Conservation (phyloP, 176 grass and related monocot genomes). For the Ensete glaucum region DNA sequence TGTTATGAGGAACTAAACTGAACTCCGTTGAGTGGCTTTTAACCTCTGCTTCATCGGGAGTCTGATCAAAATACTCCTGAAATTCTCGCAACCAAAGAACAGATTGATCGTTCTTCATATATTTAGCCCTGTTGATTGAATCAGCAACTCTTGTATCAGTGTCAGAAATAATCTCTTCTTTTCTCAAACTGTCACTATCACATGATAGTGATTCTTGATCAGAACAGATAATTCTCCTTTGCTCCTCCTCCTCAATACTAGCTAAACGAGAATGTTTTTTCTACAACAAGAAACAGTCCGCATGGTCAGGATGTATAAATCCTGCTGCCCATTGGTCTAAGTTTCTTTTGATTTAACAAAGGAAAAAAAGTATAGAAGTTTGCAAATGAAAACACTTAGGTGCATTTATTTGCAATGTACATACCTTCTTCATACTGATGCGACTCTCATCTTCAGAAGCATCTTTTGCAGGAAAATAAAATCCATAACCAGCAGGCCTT, state of each 20-base stretch:
- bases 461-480: conserved; percentile 96
- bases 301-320: not conserved
- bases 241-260: conserved; percentile 59
- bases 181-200: conserved; percentile 68
- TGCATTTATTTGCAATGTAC: not conserved
- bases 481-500: conserved; percentile 69
- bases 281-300: conserved; percentile 33
- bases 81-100: conserved; percentile 83
- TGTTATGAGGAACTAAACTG: conserved; percentile 21
- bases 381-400: not conserved
- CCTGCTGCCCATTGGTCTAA: not conserved
- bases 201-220: conserved; percentile 55
- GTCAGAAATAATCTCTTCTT: conserved; percentile 49
- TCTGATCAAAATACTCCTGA: conserved; percentile 88
- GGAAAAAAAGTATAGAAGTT: not conserved
- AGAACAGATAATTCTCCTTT: conserved; percentile 40
- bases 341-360: not conserved
- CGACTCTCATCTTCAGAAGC: conserved; percentile 45
- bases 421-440: conserved; percentile 9
- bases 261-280: conserved; percentile 76
- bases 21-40: conserved; percentile 31
- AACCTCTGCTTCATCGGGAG: conserved; percentile 33
- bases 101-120: conserved; percentile 84
- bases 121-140: conserved; percentile 70
- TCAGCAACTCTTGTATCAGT: conserved; percentile 49